Base-by-base conservation (phyloP, 1,284 basidiomycete species). In the Tilletia caries region DNA sequence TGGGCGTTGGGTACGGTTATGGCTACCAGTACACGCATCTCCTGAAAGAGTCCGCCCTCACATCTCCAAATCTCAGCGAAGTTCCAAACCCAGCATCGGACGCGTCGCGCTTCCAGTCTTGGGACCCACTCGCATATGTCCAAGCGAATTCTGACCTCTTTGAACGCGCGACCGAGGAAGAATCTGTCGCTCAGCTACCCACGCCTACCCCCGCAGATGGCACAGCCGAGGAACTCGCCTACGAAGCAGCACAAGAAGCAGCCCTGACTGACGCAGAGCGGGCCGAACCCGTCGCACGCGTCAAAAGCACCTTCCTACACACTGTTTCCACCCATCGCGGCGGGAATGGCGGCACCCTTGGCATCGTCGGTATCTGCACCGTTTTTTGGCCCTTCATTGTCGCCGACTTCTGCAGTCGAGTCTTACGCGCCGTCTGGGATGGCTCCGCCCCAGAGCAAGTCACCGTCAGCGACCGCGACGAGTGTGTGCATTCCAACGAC, bases 1-100 rank as follows among this genome's bases (percentile, higher is more conserved):
- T 76, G 1, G 76, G 73, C 0, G 73, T 74, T 2, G 76, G 76
- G 0, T 79, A 79, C 50, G 73, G 72, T 1, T 70, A 74, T 25
- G 71, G 69, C 43, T 78, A 72, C 60, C 74, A 73, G 0, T 79
- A 72, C 65, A 64, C 77, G 32, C 68, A 77, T 64, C 69, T 79
- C 0, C 70, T 79, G 2, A 71, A 71, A 13, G 70, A 73, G 18
- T 58, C 60, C 8, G 68, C 74, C 0, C 58, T 70, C 25, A 10
- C 27, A 33, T 25, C 62, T 27, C 20, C 41, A 18, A 27, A 67
- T 15, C 33, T 58, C 13, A 20, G 32, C 20, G 23, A 29, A 20
- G 23, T 52, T 8, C 37, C 66, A 3, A 27, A 29, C 46, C 50
- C 50, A 3, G 23, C 20, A 8, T 25, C 50, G 62, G 33, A 62